These are phyloP conservation scores for Alternaria panax DNA, from an alignment of 2,329 filamentous ascomycete genomes.

Conservation along the genomic window DNA sequence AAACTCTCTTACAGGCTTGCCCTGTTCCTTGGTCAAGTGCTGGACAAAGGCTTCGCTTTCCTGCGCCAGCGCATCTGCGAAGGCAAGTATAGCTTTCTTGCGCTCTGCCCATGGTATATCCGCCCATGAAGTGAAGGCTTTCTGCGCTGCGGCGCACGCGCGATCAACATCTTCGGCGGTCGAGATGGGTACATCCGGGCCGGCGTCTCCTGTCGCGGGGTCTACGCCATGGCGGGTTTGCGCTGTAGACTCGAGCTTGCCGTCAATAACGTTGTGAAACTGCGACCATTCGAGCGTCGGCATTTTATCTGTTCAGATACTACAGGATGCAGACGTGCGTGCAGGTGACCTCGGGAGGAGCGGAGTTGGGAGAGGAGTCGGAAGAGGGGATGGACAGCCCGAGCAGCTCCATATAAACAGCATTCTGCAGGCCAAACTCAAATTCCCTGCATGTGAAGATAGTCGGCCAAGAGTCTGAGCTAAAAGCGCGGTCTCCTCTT, in stretches of 20 bases:
- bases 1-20: conserved; percentile 25
- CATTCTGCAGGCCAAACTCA: no score
- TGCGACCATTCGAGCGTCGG: background rate
- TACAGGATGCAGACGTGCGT: no score
- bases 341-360: no score
- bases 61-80: conserved; percentile 21
- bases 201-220: conserved; percentile 56
- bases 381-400: no score
- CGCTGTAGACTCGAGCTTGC: conserved; percentile 51
- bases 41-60: conserved; percentile 19
- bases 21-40: conserved; percentile 25
- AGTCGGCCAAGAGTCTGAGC: no score
- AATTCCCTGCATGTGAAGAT: background rate
- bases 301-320: no score
- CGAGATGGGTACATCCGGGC: conserved; percentile 57
- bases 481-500: background rate
- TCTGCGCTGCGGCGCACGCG: conserved; percentile 51
- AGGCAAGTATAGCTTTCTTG: conserved; percentile 17
- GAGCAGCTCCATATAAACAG: no score
- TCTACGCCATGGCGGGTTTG: conserved; percentile 56
- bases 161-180: conserved; percentile 56
- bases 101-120: conserved; percentile 20
- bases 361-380: no score
- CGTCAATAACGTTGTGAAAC: conserved; percentile 56
- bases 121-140: conserved; percentile 54